Base-by-base conservation (phyloP, 2,329 filamentous ascomycete species). In the Bipolaris gigantea region DNA sequence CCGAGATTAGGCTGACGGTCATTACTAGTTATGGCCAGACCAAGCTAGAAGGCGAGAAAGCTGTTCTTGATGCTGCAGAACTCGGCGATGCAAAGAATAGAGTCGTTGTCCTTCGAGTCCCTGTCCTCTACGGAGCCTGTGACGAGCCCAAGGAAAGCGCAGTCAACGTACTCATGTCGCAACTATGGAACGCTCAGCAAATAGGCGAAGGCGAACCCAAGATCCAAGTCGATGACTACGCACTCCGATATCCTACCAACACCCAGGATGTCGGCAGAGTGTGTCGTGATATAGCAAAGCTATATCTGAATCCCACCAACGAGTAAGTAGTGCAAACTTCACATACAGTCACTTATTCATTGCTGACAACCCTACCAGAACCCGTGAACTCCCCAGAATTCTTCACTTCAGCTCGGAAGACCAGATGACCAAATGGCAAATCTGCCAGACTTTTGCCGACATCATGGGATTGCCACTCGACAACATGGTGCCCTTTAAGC, bases 321-420 rank as follows among this genome's bases (percentile, higher is more conserved):
- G 74, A 78, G 11, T 60, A 49, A 56, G 59, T 48, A 15, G 19
- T 30, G 4, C 10, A 4, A 30, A 30, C 10, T 11, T 30, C 27
- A 30, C 27, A 30, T 11, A 30, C 27, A 19, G 2, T 35, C 33
- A 4, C 15, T 32, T 1, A 21, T 4, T 7, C 5, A 18, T 18
- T 40, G 30, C 46, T 62, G 10, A 57, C 21, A 4, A 11, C 41
- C 3, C 6, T 16, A 5, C 10, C 18, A 55, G 48, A 4, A 66
- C 72, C 34, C 76, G 80, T 10, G 69, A 77, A 15, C 76, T 96
- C 35, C 92, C 92, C 0, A 77, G 70, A 25, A 83, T 92, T 39
- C 80, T 96, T 16, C 92, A 97, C 50, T 96, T 96, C 76, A 90
- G 88, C 3, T 91, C 90, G 41, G 90, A 96, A 74, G 89, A 96